Evolutionary conservation across 1,284 basidiomycete genomes (phyloP).

Genomic region (Pterulicium gracile): DNA sequence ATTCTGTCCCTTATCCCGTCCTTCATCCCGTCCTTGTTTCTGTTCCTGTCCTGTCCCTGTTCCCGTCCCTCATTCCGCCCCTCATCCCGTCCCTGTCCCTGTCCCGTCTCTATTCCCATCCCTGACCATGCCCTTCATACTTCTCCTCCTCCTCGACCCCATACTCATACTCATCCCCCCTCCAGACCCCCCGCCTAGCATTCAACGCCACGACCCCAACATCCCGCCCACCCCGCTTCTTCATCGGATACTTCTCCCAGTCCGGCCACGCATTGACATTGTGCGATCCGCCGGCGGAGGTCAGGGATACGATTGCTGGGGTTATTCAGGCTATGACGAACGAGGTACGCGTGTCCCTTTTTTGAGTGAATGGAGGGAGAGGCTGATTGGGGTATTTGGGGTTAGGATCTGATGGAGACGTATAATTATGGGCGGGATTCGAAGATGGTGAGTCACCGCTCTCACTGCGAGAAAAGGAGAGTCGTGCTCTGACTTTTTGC

Average conservation of each 20-base stretch:
- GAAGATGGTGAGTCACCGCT: background rate
- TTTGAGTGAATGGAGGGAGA: too few relatives aligned
- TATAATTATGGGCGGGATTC: slow-evolving; percentile 1
- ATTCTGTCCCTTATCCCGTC: too few relatives aligned
- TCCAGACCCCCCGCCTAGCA: background rate
- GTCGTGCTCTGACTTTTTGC: background rate
- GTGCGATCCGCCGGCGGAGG: background rate
- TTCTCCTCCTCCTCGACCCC: too few relatives aligned
- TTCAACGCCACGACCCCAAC: background rate
- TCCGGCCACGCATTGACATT: background rate
- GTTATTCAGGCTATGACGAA: background rate
- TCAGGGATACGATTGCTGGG: background rate
- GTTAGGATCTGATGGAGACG: background rate
- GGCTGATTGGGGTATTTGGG: too few relatives aligned
- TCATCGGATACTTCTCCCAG: slow-evolving; percentile 1
- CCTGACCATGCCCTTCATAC: too few relatives aligned
- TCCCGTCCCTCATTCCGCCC: too few relatives aligned
- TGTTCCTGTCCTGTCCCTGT: too few relatives aligned
- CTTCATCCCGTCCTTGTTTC: too few relatives aligned
- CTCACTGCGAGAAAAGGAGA: background rate
- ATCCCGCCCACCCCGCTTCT: background rate
- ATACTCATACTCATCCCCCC: too few relatives aligned
- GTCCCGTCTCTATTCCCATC: too few relatives aligned
- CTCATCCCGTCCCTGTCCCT: too few relatives aligned
- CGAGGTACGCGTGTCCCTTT: too few relatives aligned